A percentile compares a stretch with the other conserved stretches of the same genome.
Conservation (phyloP, 2,329 filamentous ascomycete genomes). For the Diatrype stigma region DNA sequence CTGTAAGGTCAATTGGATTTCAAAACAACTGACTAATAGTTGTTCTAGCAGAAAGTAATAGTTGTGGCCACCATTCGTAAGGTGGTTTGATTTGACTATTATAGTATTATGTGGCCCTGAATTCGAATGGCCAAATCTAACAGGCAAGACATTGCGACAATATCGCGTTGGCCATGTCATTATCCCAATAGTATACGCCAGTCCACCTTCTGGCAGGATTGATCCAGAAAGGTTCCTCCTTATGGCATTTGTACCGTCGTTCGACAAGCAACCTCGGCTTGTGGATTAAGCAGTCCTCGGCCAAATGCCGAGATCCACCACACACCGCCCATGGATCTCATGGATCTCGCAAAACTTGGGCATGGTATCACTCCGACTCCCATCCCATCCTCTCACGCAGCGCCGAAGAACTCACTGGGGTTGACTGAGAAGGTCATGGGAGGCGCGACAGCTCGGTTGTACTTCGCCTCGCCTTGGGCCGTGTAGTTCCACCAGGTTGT, state of each 20-base stretch:
- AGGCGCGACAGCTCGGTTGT: constrained; percentile 22
- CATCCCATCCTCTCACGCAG: constrained; percentile 11
- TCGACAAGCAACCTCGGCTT: neutral
- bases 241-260: neutral
- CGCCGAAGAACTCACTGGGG: constrained; percentile 23
- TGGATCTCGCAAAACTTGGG: neutral
- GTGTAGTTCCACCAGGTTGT: constrained; percentile 31
- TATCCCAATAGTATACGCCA: no score
- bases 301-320: neutral
- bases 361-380: neutral
- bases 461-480: constrained; percentile 22
- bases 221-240: neutral
- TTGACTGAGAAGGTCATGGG: constrained; percentile 25
- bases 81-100: no score
- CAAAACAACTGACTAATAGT: no score
- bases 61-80: no score
- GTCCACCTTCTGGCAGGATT: neutral
- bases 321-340: neutral
- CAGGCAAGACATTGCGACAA: no score
- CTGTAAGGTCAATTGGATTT: no score
- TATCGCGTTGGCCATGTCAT: no score
- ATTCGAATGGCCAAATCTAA: no score
- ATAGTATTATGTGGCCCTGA: no score
- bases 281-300: no score
- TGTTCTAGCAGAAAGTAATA: no score